Evolutionary conservation across 306 rosid genomes (phyloP), one percentile per base, ranked within the genome.

Genomic region (Quercus agrifolia): DNA sequence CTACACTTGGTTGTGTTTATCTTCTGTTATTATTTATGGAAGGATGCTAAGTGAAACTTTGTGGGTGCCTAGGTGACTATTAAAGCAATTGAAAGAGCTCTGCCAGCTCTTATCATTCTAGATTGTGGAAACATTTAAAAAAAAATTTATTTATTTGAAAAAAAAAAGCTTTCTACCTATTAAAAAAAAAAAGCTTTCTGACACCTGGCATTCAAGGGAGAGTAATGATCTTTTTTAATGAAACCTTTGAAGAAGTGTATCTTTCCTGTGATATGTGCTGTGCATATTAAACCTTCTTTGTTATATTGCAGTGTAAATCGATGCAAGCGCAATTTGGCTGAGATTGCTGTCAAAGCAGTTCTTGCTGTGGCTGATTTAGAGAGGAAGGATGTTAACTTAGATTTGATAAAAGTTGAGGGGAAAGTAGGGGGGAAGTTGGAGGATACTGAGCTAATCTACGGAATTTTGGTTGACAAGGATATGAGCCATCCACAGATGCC

Each of bases 401-500:
- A 96, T 83, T 81, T 96, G 44, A 91, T 96, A 46, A 93, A 96
- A 85, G 97, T 96, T 19, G 99, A 96, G 73, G 99, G 98, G 4
- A 96, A 91, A 87, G 99, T 96, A 17, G 99, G 99, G 70, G 99
- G 98, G 20, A 96, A 93, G 73, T 82, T 93, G 85, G 99, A 96
- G 80, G 98, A 96, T 74, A 90, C 99, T 0, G 98, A 96, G 92
- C 88, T 96, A 79, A 84, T 96, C 49, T 93, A 91, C 83, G 99
- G 99, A 67, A 93, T 96, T 19, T 31, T 93, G 80, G 85, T 96
- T 73, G 99, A 96, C 87, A 96, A 96, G 90, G 99, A 96, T 74
- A 91, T 96, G 99, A 96, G 99, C 82, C 99, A 96, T 82, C 99
- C 99, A 12, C 99, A 96, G 81, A 96, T 96, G 98, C 99, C 99